Evolutionary conservation across 495 filamentous ascomycete species (phyloP).

Genomic region (Clavariopsis aquatica): DNA sequence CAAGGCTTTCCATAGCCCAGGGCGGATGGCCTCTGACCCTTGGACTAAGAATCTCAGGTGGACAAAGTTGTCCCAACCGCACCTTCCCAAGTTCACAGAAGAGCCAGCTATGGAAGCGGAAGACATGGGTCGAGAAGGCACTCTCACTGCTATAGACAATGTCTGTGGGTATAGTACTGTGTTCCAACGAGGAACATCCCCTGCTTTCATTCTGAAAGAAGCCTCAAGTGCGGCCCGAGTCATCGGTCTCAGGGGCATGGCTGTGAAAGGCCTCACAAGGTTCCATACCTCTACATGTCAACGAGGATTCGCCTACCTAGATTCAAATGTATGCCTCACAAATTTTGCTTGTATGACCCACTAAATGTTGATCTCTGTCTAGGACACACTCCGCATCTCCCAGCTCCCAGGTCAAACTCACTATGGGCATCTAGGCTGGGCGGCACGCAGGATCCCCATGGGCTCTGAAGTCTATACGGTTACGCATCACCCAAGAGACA

Average conservation of each 20-base stretch:
- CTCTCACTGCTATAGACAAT: constrained; percentile 65
- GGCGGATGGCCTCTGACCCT: constrained; percentile 43
- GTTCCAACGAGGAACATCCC: constrained; percentile 74
- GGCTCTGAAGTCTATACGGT: constrained; percentile 71
- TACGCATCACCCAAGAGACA: constrained; percentile 71
- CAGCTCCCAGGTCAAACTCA: constrained; percentile 64
- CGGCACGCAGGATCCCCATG: constrained; percentile 66
- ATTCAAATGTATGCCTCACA: constrained; percentile 51
- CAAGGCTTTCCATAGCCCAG: constrained; percentile 64
- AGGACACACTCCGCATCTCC: constrained; percentile 63
- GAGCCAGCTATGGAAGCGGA: constrained; percentile 46
- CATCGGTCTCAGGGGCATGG: constrained; percentile 64
- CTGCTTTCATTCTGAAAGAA: constrained; percentile 77
- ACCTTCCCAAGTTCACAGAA: constrained; percentile 55
- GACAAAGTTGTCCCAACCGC: constrained; percentile 67
- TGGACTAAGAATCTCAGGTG: constrained; percentile 60
- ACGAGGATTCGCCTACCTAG: constrained; percentile 77
- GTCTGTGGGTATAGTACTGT: constrained; percentile 74
- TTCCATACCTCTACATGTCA: constrained; percentile 76
- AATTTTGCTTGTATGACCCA: background rate
- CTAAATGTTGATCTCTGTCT: constrained; percentile 31
- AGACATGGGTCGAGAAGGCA: constrained; percentile 47
- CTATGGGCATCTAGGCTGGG: constrained; percentile 69
- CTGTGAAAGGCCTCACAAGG: constrained; percentile 64
- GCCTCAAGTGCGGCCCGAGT: constrained; percentile 72